Conservation (phyloP, 192 early-diverging fungal species). For the Cetraspora pellucida region DNA sequence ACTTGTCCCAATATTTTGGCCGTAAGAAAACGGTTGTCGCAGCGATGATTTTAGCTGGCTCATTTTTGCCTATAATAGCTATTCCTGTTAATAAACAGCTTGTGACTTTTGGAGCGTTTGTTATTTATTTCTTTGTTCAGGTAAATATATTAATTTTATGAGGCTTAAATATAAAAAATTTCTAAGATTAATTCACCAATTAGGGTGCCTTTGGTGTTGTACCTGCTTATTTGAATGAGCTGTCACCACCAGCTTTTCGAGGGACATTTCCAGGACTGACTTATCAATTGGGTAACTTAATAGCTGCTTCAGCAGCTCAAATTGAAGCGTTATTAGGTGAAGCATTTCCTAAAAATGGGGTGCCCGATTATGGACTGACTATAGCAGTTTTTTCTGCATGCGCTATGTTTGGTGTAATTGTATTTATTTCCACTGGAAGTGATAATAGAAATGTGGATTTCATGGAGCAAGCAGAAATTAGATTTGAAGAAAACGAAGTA, state of each 20-base stretch:
- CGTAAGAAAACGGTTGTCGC: constrained; percentile 61
- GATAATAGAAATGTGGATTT: constrained; percentile 63
- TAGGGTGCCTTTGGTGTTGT: constrained; percentile 55
- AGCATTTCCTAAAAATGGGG: constrained; percentile 33
- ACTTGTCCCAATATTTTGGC: constrained; percentile 69
- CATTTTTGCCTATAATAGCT: constrained; percentile 72
- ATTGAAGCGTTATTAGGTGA: constrained; percentile 55
- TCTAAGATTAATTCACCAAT: background rate
- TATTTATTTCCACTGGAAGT: constrained; percentile 56
- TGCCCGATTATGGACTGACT: constrained; percentile 55
- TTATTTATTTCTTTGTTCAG: constrained; percentile 63
- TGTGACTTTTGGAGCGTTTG: constrained; percentile 47
- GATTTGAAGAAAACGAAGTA: background rate
- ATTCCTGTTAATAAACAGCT: constrained; percentile 42
- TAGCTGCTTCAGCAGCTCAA: constrained; percentile 58
- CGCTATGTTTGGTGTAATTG: constrained; percentile 47
- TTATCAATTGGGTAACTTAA: constrained; percentile 76
- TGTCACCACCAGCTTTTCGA: constrained; percentile 68
- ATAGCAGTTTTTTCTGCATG: constrained; percentile 59
- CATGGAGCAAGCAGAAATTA: constrained; percentile 17
- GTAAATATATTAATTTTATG: constrained; percentile 26
- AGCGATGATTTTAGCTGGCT: constrained; percentile 53
- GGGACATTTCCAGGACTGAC: constrained; percentile 72
- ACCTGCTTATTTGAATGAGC: constrained; percentile 69
- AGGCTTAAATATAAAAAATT: background rate